Percentiles rank a stretch among this genome's conserved stretches.
Evolutionary conservation across 2,329 filamentous ascomycete species (phyloP).

Genomic region (Grosmannia huntii): DNA sequence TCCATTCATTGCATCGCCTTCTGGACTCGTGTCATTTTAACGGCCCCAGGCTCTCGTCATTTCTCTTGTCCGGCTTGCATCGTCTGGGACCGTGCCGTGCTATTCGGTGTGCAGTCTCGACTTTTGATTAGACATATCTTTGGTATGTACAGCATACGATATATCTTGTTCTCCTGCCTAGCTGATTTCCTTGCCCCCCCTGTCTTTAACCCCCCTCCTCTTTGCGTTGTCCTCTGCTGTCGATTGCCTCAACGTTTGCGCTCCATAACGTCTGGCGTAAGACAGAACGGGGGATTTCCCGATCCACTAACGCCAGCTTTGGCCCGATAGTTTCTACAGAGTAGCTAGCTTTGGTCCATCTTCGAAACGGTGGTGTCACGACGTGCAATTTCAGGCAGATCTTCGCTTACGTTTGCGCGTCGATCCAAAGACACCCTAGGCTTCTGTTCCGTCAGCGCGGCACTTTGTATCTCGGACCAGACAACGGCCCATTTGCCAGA

Average conservation of each 20-base stretch:
- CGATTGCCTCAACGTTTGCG: background rate
- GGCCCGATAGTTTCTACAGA: background rate
- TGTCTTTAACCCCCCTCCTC: background rate
- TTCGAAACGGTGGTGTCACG: background rate
- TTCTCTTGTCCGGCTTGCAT: background rate
- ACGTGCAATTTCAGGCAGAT: constrained; percentile 3
- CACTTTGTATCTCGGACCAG: background rate
- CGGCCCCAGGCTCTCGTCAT: background rate
- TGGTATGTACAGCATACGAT: background rate
- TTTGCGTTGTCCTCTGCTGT: background rate
- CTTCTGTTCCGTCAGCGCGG: background rate
- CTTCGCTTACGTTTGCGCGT: constrained; percentile 6
- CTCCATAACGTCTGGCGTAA: background rate
- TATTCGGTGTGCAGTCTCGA: background rate
- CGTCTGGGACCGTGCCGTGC: background rate
- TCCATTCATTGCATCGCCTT: background rate
- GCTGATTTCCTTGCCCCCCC: background rate
- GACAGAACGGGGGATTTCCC: background rate
- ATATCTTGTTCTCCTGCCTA: background rate
- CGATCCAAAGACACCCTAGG: background rate
- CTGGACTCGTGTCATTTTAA: background rate
- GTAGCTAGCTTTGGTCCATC: background rate
- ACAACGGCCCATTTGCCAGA: background rate
- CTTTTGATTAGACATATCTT: background rate
- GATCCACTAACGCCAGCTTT: background rate